Base-by-base conservation (phyloP, 805 yeast genomes). In the Teunomyces atbi region DNA sequence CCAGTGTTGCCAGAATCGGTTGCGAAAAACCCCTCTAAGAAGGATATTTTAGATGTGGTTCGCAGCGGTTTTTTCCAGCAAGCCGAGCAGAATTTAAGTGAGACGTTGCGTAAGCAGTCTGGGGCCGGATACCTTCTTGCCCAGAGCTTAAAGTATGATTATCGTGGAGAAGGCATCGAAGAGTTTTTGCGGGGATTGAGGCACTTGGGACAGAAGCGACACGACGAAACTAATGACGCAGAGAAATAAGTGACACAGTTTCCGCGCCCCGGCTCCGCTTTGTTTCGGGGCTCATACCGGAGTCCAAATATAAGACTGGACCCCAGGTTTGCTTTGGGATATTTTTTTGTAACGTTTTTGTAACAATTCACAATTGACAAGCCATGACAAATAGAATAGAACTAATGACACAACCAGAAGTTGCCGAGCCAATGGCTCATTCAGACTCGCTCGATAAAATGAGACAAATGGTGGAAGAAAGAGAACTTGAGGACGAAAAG, bases 91-190 rank as follows among this genome's bases (percentile, higher is more conserved):
- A 68, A 69, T 43, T 60, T 82, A 45, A 64, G 76, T 44, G 61
- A 60, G 27, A 79, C 74, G 23, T 59, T 82, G 39, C 59, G 56
- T n/a, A 46, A 54, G 19, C 54, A 58, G 19, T 58, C 60, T 12
- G 80, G 79, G 8, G 76, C 79, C 10, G 81, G 83, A 5, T 68
- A 63, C 48, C 52, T 80, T 35, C 69, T 82, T 33, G 65, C 84
- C 27, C 70, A 67, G 45, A 69, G 78, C 33, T 65, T 80, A 35
- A 76, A 74, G n/a, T 67, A 67, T 53, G 72, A 66, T 5, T 81
- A 81, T 51, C 44, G 59, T 7, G 84, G 84, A 7, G 85, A 81
- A 57, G 85, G 85, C 1, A 61, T 80, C 29, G 76, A 69, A 30
- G 74, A 74, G 11, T 80, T 78, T 48, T 58, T 81, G 51, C 53